Evolutionary conservation across 371 early-diverging fungal genomes (phyloP), one percentile per base, ranked within the genome.

Genomic region (Mortierella sp.): DNA sequence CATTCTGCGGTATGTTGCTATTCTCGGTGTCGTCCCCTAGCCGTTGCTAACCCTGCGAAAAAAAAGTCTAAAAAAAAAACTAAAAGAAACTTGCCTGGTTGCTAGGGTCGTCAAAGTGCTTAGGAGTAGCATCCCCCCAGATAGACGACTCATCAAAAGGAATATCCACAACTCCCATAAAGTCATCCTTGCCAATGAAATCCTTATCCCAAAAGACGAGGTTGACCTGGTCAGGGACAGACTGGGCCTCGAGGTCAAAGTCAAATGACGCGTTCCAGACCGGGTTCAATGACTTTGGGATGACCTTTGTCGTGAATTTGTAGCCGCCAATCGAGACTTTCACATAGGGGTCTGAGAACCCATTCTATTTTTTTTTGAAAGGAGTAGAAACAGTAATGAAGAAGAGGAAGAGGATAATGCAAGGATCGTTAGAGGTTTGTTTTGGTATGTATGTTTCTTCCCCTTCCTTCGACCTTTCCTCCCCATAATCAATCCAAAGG

Each of bases 251-350:
- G 24, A 94, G 63, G n/a, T 82, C 84, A 80, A 95, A 91, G 29
- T 93, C 94, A 79, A 95, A 95, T 48, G 89, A 84, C 38, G 88
- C 91, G 75, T 95, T 91, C 96, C 97, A 96, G 24, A 87, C 90
- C 1, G 97, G 97, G 77, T 93, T 90, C 56, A 96, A 81, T 10
- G 90, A 93, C 75, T 94, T 91, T 60, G 90, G 83, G 72, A 95
- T 80, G 6, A 94, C 91, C 35, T 91, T 89, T 38, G 97, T 96
- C n/a, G 90, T 92, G 75, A 91, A 91, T 55, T 90, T 92, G 76
- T 93, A 91, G 65, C 91, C 91, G n/a, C 94, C 94, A 51, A 90
- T 82, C n/a, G 85, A 84, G 55, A 89, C 83, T 29, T 88, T 84
- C 27, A 89, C 91, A 82, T 92, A 94, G 24, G 93, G 93, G 81